These are phyloP conservation scores for Curvularia eragrostidis DNA, from an alignment of 2,329 filamentous ascomycete species.

Conservation along the genomic window DNA sequence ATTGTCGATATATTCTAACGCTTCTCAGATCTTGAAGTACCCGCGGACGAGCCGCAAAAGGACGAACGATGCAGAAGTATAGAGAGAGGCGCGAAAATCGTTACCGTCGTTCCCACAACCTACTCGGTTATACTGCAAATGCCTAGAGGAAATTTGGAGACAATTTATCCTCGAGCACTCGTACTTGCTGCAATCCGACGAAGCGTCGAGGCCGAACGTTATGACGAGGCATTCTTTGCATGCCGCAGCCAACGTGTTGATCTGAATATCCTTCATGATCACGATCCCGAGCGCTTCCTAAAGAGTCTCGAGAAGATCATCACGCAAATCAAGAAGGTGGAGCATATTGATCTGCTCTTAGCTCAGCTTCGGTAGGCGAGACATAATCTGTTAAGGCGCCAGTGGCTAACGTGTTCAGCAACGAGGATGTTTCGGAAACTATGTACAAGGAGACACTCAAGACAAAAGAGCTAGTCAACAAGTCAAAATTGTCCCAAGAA, in stretches of 20 bases:
- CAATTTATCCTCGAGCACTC: constrained; percentile 89
- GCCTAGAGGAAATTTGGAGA: constrained; percentile 94
- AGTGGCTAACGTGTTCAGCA: constrained; percentile 51
- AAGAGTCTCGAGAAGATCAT: constrained; percentile 77
- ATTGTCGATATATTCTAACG: constrained; percentile 6
- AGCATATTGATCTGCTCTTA: constrained; percentile 88
- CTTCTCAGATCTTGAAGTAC: constrained; percentile 75
- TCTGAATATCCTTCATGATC: constrained; percentile 96
- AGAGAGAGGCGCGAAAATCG: constrained; percentile 84
- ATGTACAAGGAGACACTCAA: constrained; percentile 90
- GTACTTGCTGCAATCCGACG: constrained; percentile 88
- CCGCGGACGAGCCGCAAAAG: constrained; percentile 84
- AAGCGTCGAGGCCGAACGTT: constrained; percentile 80
- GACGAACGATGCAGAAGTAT: constrained; percentile 93
- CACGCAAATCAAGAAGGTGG: constrained; percentile 79
- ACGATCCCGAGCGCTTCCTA: constrained; percentile 86
- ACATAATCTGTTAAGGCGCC: not conserved
- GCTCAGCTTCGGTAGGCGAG: constrained; percentile 75
- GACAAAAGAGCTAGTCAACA: constrained; percentile 30
- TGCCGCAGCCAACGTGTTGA: constrained; percentile 94
- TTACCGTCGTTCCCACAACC: constrained; percentile 87
- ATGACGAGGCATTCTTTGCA: constrained; percentile 81
- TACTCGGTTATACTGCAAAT: constrained; percentile 91
- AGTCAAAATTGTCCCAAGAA: constrained; percentile 27
- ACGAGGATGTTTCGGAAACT: constrained; percentile 91